Conservation (phyloP, 352 stramenopile species). For the Phytophthora tubulina region DNA sequence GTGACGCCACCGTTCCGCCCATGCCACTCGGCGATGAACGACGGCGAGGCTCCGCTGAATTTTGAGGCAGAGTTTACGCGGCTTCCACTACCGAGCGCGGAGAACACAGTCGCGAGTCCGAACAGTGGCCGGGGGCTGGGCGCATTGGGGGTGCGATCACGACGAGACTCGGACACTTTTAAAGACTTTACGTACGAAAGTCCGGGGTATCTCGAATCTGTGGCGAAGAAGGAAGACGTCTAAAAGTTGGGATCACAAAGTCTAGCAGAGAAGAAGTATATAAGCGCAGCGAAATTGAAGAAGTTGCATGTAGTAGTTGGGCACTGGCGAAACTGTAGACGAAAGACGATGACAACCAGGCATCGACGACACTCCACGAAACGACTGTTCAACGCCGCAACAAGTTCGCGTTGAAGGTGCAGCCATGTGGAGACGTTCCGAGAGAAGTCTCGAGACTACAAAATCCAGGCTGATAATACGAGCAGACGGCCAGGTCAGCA, state of each 20-base stretch:
- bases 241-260: slow-evolving; percentile 9
- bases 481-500: background rate
- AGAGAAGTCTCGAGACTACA: background rate
- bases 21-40: slow-evolving; percentile 76
- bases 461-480: slow-evolving; percentile 11
- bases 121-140: slow-evolving; percentile 20
- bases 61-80: slow-evolving; percentile 90
- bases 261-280: slow-evolving; percentile 24
- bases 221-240: slow-evolving; percentile 47
- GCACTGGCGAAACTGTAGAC: slow-evolving; percentile 22
- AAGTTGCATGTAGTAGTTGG: slow-evolving; percentile 15
- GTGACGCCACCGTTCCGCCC: slow-evolving; percentile 78
- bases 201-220: slow-evolving; percentile 67
- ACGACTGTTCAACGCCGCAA: slow-evolving; percentile 4
- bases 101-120: slow-evolving; percentile 44
- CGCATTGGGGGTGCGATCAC: slow-evolving; percentile 33
- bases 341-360: slow-evolving; percentile 17
- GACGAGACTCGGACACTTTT: slow-evolving; percentile 80
- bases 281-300: slow-evolving; percentile 37
- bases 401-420: too few species aligned
- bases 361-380: background rate
- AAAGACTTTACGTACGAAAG: slow-evolving; percentile 87
- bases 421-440: too few species aligned
- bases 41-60: slow-evolving; percentile 81
- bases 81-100: slow-evolving; percentile 78